A percentile compares a stretch with the other conserved stretches of the same genome.
Evolutionary conservation across 768 basidiomycete species (phyloP).

Genomic region (Psilocybe tampanensis): DNA sequence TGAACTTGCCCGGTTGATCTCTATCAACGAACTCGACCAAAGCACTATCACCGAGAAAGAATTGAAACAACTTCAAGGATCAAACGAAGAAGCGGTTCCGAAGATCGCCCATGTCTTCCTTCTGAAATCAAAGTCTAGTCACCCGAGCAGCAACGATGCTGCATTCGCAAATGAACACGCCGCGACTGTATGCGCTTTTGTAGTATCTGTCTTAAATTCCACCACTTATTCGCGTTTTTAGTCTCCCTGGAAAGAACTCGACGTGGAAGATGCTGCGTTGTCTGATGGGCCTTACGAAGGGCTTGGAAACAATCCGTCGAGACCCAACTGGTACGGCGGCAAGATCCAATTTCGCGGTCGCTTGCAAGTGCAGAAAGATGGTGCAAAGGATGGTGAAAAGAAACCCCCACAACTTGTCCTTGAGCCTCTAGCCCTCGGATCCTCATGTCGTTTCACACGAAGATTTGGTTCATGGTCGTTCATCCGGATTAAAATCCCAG

Average conservation of each 20-base stretch:
- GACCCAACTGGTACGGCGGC: constrained; percentile 61
- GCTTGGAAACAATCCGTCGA: constrained; percentile 32
- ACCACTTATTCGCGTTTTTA: constrained; percentile 22
- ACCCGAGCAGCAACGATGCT: background rate
- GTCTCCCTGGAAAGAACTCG: constrained; percentile 67
- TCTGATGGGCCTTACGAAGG: constrained; percentile 41
- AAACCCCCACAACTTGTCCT: constrained; percentile 41
- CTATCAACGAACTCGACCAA: constrained; percentile 22
- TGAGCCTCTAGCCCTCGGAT: constrained; percentile 48
- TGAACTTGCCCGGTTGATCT: constrained; percentile 50
- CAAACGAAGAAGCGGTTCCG: constrained; percentile 13
- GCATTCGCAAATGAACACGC: constrained; percentile 23
- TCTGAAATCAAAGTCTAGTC: background rate
- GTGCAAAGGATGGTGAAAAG: constrained; percentile 12
- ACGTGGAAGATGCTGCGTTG: constrained; percentile 50
- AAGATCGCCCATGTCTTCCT: constrained; percentile 12
- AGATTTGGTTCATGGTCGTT: constrained; percentile 62
- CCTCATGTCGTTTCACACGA: constrained; percentile 58
- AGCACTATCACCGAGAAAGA: constrained; percentile 30
- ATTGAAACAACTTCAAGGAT: constrained; percentile 17
- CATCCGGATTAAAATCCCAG: constrained; percentile 49
- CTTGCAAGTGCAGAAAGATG: constrained; percentile 17
- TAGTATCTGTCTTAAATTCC: background rate
- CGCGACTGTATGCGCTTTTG: constrained; percentile 16
- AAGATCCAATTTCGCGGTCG: constrained; percentile 54